Conservation (phyloP, 495 filamentous ascomycete species). For the Daldinia concentrica region DNA sequence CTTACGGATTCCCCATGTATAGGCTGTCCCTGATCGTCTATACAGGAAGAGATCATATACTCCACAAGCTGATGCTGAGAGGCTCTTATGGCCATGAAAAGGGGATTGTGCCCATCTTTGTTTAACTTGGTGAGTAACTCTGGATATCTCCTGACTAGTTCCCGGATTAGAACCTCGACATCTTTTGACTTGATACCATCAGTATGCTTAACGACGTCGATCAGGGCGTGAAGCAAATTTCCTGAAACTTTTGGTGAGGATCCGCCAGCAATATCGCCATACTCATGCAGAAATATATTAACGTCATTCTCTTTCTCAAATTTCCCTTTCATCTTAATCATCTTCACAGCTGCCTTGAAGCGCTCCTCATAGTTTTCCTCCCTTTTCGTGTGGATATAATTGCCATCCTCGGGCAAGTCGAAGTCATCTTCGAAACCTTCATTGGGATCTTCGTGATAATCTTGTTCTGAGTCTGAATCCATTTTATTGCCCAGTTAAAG, state of each 20-base stretch:
- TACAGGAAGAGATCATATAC: neutral
- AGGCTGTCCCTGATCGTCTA: neutral
- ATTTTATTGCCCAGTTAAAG: neutral
- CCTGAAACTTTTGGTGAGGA: neutral
- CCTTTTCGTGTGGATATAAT: neutral
- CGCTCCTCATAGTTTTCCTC: neutral
- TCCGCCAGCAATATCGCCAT: neutral
- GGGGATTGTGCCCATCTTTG: neutral
- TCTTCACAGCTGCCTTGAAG: neutral
- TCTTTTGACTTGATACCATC: neutral
- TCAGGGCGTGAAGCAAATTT: neutral
- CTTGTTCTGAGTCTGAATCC: neutral
- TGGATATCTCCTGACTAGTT: neutral
- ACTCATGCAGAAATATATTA: neutral
- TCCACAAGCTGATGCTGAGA: neutral
- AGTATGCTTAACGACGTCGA: neutral
- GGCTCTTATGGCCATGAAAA: neutral
- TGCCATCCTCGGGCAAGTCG: neutral
- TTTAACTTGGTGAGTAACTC: neutral
- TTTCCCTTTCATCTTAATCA: neutral
- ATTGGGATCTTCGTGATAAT: neutral
- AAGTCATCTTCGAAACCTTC: neutral
- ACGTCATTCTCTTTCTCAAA: neutral
- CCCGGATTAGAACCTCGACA: neutral
- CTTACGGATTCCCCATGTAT: neutral